Evolutionary conservation across 2,329 filamentous ascomycete species (phyloP), one percentile per base, ranked within the genome.

Genomic region (Ascochyta fabae): DNA sequence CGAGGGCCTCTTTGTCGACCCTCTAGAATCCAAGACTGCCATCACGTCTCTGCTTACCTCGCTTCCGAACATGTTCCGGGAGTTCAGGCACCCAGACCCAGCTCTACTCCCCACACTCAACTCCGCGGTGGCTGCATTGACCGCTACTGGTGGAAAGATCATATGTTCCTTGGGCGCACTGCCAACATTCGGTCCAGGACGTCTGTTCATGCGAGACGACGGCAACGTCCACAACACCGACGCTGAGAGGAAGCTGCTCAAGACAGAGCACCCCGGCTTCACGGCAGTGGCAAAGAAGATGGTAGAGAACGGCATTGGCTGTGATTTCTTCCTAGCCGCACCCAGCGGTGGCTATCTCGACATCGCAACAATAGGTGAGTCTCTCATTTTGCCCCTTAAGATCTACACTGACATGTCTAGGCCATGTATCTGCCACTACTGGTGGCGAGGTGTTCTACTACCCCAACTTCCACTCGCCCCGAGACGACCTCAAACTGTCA

Each of bases 361-460:
- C 68, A 88, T 98, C 71, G 94, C 92, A 31, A 96, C 94, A 3
- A 89, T 98, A 65, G 91, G 89, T 90, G 78, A 73, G 84, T 78
- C 3, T 31, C 16, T 16, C 6, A 7, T 3, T 26, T 4, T 3
- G 16, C 13, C 7, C 23, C 3, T 3, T 23, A 4, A 26, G 12
- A 10, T 22, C 2, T n/a, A 15, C 27, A 53, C 53, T 61, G 36
- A 60, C 62, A 36, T 2, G 19, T 27, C 38, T 58, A 88, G 91
- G 93, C 38, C 90, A 96, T 75, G 85, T 96, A 22, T 86, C 95
- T 29, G 87, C 92, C 38, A 88, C 90, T 27, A 96, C 92, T n/a
- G 95, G 95, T 54, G 95, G 95, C 60, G 95, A 99, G 75, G 91
- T 89, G 0, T 99, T 93, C 77, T 97, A 96, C 78, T 99, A 96